Conservation (phyloP, 257 asterid genomes). For the Nicotiana noctiflora region DNA sequence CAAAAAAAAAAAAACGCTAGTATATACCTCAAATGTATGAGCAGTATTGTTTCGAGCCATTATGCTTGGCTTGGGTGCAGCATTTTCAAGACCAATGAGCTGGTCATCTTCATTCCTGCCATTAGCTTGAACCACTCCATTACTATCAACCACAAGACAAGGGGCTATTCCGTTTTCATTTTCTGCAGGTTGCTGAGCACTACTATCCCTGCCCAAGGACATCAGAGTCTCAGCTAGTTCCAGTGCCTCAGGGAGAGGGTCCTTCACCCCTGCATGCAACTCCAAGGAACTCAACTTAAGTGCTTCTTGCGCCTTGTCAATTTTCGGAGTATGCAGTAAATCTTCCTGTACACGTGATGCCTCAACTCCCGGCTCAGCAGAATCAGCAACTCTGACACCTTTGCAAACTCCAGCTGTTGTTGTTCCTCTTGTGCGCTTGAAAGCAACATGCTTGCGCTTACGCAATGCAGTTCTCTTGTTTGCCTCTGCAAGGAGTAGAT, state of each 20-base stretch:
- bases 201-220: slow-evolving; percentile 6
- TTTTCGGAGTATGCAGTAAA: slow-evolving; percentile 32
- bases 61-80: slow-evolving; percentile 40
- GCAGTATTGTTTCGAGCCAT: slow-evolving; percentile 59
- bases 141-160: slow-evolving; percentile 20
- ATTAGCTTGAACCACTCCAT: slow-evolving; percentile 39
- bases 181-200: slow-evolving; percentile 18
- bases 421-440: slow-evolving; percentile 25
- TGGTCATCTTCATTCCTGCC: slow-evolving; percentile 5
- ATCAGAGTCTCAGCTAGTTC: slow-evolving; percentile 32
- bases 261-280: slow-evolving; percentile 53
- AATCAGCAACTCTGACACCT: slow-evolving; percentile 45
- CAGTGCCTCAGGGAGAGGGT: slow-evolving; percentile 71
- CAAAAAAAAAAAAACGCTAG: neutral
- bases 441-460: slow-evolving; percentile 38
- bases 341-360: slow-evolving; percentile 15
- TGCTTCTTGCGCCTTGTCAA: slow-evolving; percentile 34
- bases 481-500: slow-evolving; percentile 22
- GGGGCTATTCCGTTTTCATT: slow-evolving; percentile 19
- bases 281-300: slow-evolving; percentile 45
- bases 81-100: neutral
- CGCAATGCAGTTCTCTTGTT: slow-evolving; percentile 21
- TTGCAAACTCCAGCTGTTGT: slow-evolving; percentile 18
- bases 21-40: slow-evolving; percentile 41
- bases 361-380: slow-evolving; percentile 23